phyloP scores from a whole-genome alignment of 1,284 basidiomycete species.

The Phenoliferia sp. region DNA sequence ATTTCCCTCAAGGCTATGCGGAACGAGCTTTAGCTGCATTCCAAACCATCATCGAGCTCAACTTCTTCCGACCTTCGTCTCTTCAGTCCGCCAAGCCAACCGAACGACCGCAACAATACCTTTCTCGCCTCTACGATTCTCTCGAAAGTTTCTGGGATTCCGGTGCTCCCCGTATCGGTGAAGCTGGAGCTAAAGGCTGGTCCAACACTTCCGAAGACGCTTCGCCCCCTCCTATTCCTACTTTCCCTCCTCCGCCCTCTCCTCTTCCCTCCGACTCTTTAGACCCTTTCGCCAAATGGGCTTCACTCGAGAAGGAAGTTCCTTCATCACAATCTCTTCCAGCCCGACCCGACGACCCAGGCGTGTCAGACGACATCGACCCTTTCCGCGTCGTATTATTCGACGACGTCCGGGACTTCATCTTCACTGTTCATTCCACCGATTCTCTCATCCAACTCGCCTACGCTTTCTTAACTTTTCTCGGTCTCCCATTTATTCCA shows the following conservation, averaged over 20 bases:
- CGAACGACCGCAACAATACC: constrained; percentile 34
- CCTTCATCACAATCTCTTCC: constrained; percentile 53
- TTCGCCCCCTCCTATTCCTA: background rate
- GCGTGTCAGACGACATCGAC: constrained; percentile 56
- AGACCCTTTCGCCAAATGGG: constrained; percentile 63
- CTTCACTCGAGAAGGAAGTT: constrained; percentile 53
- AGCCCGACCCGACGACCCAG: constrained; percentile 53
- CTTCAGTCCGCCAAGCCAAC: background rate
- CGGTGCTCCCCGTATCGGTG: constrained; percentile 49
- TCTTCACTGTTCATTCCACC: constrained; percentile 56
- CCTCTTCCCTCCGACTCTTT: constrained; percentile 42
- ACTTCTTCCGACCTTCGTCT: constrained; percentile 43
- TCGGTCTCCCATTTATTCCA: constrained; percentile 58
- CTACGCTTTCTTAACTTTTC: constrained; percentile 67
- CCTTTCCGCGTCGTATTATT: constrained; percentile 76
- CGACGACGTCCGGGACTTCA: constrained; percentile 65
- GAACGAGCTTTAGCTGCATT: constrained; percentile 49
- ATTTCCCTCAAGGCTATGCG: constrained; percentile 49
- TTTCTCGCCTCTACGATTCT: constrained; percentile 35
- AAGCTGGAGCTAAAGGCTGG: constrained; percentile 47
- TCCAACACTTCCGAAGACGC: constrained; percentile 17
- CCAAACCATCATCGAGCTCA: constrained; percentile 50
- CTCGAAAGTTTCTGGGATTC: constrained; percentile 51
- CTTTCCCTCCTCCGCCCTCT: background rate
- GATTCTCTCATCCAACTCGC: constrained; percentile 61